A percentile compares a stretch with the other conserved stretches of the same genome.
phyloP scores from a whole-genome alignment of 768 basidiomycete species.

The Epithele typhae region DNA sequence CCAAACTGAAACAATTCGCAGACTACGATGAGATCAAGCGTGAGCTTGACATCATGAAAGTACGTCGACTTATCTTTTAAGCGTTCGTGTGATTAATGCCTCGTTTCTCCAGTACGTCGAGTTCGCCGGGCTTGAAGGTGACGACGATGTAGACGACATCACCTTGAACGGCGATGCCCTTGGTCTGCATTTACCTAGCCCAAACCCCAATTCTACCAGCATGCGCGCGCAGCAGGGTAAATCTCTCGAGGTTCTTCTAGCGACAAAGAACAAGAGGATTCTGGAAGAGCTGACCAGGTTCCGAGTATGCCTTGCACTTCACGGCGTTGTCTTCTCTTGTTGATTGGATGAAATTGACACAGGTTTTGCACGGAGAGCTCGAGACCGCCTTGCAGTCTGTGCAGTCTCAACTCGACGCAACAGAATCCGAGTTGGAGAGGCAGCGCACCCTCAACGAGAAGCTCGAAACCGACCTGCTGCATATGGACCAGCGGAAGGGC shows the following conservation, averaged over 20 bases:
- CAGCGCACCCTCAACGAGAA: conserved; percentile 81
- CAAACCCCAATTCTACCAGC: conserved; percentile 87
- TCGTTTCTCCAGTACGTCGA: conserved; percentile 77
- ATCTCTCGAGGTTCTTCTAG: conserved; percentile 86
- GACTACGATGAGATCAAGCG: conserved; percentile 99
- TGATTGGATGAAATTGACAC: not conserved
- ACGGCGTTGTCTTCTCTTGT: conserved; percentile 18
- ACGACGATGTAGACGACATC: conserved; percentile 46
- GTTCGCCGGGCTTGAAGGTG: conserved; percentile 84
- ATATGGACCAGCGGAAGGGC: conserved; percentile 61
- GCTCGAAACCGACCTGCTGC: conserved; percentile 86
- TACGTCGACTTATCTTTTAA: conserved; percentile 28
- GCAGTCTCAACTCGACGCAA: conserved; percentile 52
- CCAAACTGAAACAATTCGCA: conserved; percentile 62
- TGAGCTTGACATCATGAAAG: conserved; percentile 98
- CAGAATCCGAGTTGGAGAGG: conserved; percentile 67
- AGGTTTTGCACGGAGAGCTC: conserved; percentile 85
- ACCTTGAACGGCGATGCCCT: conserved; percentile 36
- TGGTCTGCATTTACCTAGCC: conserved; percentile 76
- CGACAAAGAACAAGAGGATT: conserved; percentile 90
- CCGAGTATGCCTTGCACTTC: no score
- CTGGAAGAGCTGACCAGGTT: conserved; percentile 91
- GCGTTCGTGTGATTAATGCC: not conserved
- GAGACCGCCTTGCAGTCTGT: conserved; percentile 59
- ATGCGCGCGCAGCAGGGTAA: conserved; percentile 70